phyloP scores from a whole-genome alignment of 768 basidiomycete species.

The Boletus fagicola region DNA sequence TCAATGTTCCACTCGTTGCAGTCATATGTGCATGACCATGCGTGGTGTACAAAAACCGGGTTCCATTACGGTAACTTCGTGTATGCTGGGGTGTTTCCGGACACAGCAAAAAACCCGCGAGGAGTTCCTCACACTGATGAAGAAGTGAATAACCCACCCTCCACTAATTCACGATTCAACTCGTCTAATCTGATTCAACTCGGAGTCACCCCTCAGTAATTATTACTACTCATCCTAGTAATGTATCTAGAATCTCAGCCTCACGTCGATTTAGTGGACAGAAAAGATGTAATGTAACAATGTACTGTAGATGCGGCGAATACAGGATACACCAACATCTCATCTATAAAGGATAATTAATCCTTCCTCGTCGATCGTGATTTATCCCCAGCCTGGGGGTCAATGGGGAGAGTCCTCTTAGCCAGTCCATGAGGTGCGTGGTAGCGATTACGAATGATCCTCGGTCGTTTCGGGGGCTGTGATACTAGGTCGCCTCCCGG shows the following conservation, averaged over 20 bases:
- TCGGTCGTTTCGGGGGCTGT: conserved; percentile 58
- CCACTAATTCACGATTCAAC: conserved; percentile 44
- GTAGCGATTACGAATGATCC: conserved; percentile 56
- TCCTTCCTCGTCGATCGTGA: conserved; percentile 53
- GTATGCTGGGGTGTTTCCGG: conserved; percentile 98
- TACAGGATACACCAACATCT: conserved; percentile 10
- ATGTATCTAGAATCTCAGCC: conserved; percentile 15
- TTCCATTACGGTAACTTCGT: conserved; percentile 90
- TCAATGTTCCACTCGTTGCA: conserved; percentile 32
- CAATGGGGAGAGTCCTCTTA: conserved; percentile 59
- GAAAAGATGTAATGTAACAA: conserved; percentile 18
- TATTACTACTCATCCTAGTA: conserved; percentile 24
- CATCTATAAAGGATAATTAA: conserved; percentile 25
- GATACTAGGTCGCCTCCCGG: conserved; percentile 37
- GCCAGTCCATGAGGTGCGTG: conserved; percentile 44
- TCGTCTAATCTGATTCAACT: conserved; percentile 40
- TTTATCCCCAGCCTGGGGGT: conserved; percentile 60
- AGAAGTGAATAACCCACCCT: conserved; percentile 30
- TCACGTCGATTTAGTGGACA: conserved; percentile 10
- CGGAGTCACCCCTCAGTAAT: conserved; percentile 23
- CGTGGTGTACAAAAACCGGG: conserved; percentile 99
- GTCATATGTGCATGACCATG: conserved; percentile 99
- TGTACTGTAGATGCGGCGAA: conserved; percentile 10
- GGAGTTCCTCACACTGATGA: conserved; percentile 90
- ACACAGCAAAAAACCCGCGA: conserved; percentile 98